Evolutionary conservation across 202 grass and related monocot genomes (phyloP).

Genomic region (Carex sylvatica): DNA sequence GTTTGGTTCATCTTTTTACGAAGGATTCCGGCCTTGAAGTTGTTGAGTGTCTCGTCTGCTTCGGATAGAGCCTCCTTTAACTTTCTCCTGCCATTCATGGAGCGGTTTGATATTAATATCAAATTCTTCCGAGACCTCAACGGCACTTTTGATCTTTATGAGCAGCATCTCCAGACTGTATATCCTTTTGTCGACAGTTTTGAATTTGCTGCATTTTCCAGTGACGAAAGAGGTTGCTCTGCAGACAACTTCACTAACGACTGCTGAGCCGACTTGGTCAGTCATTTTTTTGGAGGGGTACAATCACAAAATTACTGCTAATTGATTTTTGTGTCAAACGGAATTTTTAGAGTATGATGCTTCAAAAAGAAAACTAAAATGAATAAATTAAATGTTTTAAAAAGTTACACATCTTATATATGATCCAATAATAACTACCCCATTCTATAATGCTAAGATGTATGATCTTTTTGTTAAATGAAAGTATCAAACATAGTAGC

Average conservation of each 20-base stretch:
- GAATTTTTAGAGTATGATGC: too few species aligned
- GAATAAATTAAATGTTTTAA: too few species aligned
- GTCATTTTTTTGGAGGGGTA: conserved; percentile 4
- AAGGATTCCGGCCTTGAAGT: not conserved
- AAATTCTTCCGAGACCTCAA: conserved; percentile 27
- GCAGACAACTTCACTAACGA: not conserved
- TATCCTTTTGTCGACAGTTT: conserved; percentile 3
- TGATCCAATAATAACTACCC: too few species aligned
- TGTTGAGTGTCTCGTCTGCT: conserved; percentile 17
- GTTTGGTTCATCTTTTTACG: not conserved
- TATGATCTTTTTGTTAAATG: too few species aligned
- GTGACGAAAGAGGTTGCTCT: conserved; percentile 26
- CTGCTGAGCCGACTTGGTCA: not conserved
- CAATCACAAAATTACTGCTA: not conserved
- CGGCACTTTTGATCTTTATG: conserved; percentile 16
- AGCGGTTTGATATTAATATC: not conserved
- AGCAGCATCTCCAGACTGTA: conserved; percentile 9
- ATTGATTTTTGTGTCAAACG: not conserved
- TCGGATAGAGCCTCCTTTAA: conserved; percentile 27
- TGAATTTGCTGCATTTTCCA: not conserved
- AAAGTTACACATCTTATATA: too few species aligned
- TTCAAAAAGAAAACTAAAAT: too few species aligned
- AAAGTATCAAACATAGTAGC: too few species aligned
- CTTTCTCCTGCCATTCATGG: conserved; percentile 32
- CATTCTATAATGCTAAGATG: too few species aligned